Evolutionary conservation across 164 flowering plant species (phyloP).

Genomic region (Akebia trifoliata): DNA sequence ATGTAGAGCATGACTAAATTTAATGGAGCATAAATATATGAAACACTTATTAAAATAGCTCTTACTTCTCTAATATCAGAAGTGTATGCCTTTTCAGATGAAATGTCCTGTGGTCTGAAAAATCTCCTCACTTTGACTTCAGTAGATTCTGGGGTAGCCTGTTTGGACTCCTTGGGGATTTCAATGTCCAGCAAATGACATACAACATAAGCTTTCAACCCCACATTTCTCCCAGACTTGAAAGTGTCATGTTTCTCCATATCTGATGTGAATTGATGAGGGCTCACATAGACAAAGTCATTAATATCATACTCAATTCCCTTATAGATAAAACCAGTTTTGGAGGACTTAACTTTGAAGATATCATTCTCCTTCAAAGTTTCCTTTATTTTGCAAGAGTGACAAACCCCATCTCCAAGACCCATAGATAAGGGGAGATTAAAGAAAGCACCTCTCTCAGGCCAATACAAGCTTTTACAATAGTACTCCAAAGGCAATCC

Average conservation of each 20-base stretch:
- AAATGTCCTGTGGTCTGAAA: constrained; percentile 89
- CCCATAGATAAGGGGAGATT: constrained; percentile 54
- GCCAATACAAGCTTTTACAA: constrained; percentile 84
- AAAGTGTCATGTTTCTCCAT: constrained; percentile 34
- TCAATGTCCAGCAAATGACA: constrained; percentile 67
- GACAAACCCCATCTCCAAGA: constrained; percentile 66
- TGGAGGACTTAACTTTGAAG: constrained; percentile 35
- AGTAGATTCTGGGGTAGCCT: constrained; percentile 30
- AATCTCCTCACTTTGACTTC: constrained; percentile 66
- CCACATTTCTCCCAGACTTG: constrained; percentile 85
- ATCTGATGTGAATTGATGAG: constrained; percentile 38
- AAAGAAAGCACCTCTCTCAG: constrained; percentile 81
- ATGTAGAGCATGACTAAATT: background rate
- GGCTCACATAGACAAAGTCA: constrained; percentile 70
- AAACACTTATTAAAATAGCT: background rate
- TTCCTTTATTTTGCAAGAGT: constrained; percentile 53
- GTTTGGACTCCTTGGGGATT: constrained; percentile 27
- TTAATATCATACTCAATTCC: constrained; percentile 51
- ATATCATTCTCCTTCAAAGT: constrained; percentile 23
- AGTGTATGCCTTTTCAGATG: constrained; percentile 71
- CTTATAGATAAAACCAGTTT: constrained; percentile 37
- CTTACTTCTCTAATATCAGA: constrained; percentile 86
- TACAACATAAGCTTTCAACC: constrained; percentile 71
- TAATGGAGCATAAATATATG: background rate
- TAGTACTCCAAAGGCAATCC: constrained; percentile 76